A percentile compares a stretch with the other conserved stretches of the same genome.
Conservation (phyloP, 306 rosid species). For the Pterocarpus santalinus region DNA sequence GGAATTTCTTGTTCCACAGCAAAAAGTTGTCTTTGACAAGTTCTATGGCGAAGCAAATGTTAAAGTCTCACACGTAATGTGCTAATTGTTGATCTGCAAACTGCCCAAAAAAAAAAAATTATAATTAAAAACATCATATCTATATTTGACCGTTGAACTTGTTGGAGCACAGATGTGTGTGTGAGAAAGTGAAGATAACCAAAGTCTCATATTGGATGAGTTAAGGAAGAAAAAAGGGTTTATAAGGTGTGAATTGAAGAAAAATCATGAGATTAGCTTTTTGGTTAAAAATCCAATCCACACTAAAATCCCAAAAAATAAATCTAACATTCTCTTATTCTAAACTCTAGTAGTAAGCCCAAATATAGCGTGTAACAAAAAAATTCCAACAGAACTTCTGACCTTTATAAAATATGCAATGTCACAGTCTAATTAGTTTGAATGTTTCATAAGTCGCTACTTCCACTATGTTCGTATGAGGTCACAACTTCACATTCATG, state of each 20-base stretch:
- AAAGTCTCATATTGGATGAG: too few species aligned
- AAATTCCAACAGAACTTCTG: background rate
- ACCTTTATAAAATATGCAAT: background rate
- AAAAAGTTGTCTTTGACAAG: background rate
- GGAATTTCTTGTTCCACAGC: background rate
- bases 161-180: too few species aligned
- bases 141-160: conserved; percentile 11
- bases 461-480: background rate
- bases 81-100: background rate
- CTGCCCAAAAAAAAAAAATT: conserved; percentile 5
- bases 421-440: background rate
- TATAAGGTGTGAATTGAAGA: too few species aligned
- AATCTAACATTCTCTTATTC: too few species aligned
- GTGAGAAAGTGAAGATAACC: too few species aligned
- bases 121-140: background rate
- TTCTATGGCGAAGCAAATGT: background rate
- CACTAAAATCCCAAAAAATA: too few species aligned
- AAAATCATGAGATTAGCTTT: too few species aligned
- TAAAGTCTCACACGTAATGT: background rate
- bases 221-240: too few species aligned
- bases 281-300: too few species aligned
- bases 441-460: conserved; percentile 7
- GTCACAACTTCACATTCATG: conserved; percentile 34
- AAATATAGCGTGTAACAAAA: too few species aligned
- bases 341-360: too few species aligned